Evolutionary conservation across 495 filamentous ascomycete species (phyloP).

Genomic region (Daldinia bambusicola): DNA sequence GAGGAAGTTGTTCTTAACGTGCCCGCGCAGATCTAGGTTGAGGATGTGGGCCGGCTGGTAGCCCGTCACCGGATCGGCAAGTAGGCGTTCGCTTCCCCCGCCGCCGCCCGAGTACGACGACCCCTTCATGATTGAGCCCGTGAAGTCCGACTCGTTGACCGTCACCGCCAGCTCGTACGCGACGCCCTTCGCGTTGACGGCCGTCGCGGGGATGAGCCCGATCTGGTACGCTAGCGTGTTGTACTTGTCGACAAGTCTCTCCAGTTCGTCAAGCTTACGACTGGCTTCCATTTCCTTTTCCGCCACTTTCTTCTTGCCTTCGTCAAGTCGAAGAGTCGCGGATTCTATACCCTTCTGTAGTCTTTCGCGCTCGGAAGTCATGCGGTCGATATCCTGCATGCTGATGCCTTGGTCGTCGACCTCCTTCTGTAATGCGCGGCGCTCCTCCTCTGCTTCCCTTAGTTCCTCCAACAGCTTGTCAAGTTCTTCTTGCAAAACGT

Average conservation of each 20-base stretch:
- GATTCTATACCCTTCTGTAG: constrained; percentile 85
- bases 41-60: constrained; percentile 90
- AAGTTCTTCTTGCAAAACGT: constrained; percentile 81
- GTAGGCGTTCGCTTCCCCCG: constrained; percentile 67
- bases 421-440: constrained; percentile 77
- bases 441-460: constrained; percentile 80
- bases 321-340: constrained; percentile 76
- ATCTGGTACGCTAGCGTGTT: constrained; percentile 94
- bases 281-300: constrained; percentile 87
- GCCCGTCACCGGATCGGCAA: constrained; percentile 81
- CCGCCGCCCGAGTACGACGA: constrained; percentile 56
- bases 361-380: constrained; percentile 93
- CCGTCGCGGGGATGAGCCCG: constrained; percentile 84
- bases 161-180: constrained; percentile 84
- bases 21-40: constrained; percentile 83
- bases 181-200: constrained; percentile 82
- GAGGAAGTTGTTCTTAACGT: constrained; percentile 80
- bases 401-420: constrained; percentile 94
- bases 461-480: constrained; percentile 81
- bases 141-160: constrained; percentile 78
- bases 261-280: constrained; percentile 85
- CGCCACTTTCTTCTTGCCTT: constrained; percentile 79
- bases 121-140: constrained; percentile 71
- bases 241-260: constrained; percentile 85
- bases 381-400: constrained; percentile 97